These are phyloP conservation scores for Citrullus amarus DNA, from an alignment of 306 rosid species.

Conservation along the genomic window DNA sequence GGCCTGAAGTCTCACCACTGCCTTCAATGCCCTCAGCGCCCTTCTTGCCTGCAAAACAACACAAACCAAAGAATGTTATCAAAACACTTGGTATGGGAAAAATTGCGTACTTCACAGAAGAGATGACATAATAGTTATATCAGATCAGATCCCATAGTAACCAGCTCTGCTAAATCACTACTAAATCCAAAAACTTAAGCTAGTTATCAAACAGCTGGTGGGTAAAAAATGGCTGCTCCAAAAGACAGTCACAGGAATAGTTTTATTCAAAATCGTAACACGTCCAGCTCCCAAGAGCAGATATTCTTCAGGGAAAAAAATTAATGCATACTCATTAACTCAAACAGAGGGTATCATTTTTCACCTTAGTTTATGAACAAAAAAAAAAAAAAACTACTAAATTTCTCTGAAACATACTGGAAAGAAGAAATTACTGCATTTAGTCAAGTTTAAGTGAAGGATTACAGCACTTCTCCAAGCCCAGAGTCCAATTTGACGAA, in stretches of 20 bases:
- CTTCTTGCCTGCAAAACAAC: slow-evolving; percentile 44
- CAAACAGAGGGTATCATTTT: no score
- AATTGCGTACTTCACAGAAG: background rate
- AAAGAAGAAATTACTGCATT: background rate
- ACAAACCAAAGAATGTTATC: background rate
- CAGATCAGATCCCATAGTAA: background rate
- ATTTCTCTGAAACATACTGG: background rate
- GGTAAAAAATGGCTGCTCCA: background rate
- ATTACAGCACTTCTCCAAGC: background rate
- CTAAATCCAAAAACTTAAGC: background rate
- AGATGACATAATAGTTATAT: background rate
- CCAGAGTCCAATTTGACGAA: background rate
- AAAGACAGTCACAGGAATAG: background rate
- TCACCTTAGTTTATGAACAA: no score
- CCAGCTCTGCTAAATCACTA: background rate
- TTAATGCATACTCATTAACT: background rate
- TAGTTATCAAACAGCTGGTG: background rate
- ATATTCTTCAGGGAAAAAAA: background rate
- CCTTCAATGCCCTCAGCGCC: slow-evolving; percentile 74
- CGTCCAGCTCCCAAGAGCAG: background rate
- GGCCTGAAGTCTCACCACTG: slow-evolving; percentile 90
- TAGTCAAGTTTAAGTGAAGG: background rate
- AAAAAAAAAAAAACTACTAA: no score
- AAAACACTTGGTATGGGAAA: background rate
- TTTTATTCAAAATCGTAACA: background rate